Evolutionary conservation across 2,329 filamentous ascomycete species (phyloP).

Genomic region (Sordariomycetes sp.): DNA sequence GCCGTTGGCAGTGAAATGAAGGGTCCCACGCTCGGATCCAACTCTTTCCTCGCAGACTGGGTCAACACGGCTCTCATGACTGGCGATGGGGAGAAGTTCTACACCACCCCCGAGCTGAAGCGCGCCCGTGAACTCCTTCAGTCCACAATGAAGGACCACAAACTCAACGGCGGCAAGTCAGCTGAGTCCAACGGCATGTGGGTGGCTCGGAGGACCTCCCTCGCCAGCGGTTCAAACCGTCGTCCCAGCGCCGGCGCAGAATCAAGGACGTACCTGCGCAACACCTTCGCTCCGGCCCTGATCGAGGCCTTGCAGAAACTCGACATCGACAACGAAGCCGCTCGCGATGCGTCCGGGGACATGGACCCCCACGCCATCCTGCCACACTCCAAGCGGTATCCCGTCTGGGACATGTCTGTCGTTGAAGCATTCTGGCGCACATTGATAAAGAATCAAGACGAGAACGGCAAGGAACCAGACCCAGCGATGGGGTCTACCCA

Average conservation of each 20-base stretch:
- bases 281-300: conserved; percentile 3
- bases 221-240: not conserved
- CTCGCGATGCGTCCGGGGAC: not conserved
- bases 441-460: conserved; percentile 6
- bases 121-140: conserved; percentile 1
- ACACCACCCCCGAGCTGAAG: conserved; percentile 6
- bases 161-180: not conserved
- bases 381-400: conserved; percentile 3
- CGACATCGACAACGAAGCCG: conserved; percentile 3
- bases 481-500: not conserved
- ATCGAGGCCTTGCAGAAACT: conserved; percentile 5
- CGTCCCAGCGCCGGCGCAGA: not conserved
- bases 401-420: conserved; percentile 1
- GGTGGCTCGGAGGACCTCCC: not conserved
- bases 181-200: not conserved
- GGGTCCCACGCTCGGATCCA: conserved; percentile 4
- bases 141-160: not conserved
- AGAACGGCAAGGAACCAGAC: conserved; percentile 1
- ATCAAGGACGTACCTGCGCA: conserved; percentile 4
- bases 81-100: conserved; percentile 4
- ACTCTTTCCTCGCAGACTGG: conserved; percentile 7
- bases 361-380: conserved; percentile 2
- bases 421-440: conserved; percentile 8
- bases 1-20: conserved; percentile 7
- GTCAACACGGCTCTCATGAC: conserved; percentile 7